Conservation (phyloP, 805 yeast species). For the Spathaspora gorwiae region DNA sequence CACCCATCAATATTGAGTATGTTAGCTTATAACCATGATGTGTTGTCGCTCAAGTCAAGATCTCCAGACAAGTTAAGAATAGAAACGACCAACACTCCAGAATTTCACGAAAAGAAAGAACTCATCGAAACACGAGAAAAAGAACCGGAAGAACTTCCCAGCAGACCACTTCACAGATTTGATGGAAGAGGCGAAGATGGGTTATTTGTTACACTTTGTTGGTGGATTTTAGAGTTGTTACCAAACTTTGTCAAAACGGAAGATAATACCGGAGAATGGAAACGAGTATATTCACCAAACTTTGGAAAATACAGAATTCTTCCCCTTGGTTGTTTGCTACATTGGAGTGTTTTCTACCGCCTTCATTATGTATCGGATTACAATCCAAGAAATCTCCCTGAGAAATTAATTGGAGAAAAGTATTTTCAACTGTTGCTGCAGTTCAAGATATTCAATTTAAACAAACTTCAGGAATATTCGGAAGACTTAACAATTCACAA, state of each 20-base stretch:
- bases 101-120: not conserved
- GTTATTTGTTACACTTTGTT: slow-evolving; percentile 26
- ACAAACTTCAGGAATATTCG: slow-evolving; percentile 10
- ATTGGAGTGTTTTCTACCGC: slow-evolving; percentile 65
- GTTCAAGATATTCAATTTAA: slow-evolving; percentile 5
- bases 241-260: slow-evolving; percentile 54
- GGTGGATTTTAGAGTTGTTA: slow-evolving; percentile 64
- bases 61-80: not conserved
- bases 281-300: slow-evolving; percentile 48
- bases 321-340: slow-evolving; percentile 45
- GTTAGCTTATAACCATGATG: slow-evolving; percentile 50
- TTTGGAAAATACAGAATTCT: slow-evolving; percentile 49
- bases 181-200: slow-evolving; percentile 37
- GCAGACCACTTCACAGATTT: slow-evolving; percentile 18
- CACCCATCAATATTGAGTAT: slow-evolving; percentile 39
- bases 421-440: slow-evolving; percentile 17
- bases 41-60: slow-evolving; percentile 21
- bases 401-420: slow-evolving; percentile 12
- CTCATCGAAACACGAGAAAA: not conserved
- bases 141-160: not conserved
- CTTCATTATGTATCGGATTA: slow-evolving; percentile 43
- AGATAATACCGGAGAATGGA: slow-evolving; percentile 47
- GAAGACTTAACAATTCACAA: slow-evolving; percentile 12
- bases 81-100: not conserved
- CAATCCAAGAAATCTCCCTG: slow-evolving; percentile 30